Evolutionary conservation across 257 asterid genomes (phyloP), one percentile per base, ranked within the genome.

Genomic region (Vinca minor): DNA sequence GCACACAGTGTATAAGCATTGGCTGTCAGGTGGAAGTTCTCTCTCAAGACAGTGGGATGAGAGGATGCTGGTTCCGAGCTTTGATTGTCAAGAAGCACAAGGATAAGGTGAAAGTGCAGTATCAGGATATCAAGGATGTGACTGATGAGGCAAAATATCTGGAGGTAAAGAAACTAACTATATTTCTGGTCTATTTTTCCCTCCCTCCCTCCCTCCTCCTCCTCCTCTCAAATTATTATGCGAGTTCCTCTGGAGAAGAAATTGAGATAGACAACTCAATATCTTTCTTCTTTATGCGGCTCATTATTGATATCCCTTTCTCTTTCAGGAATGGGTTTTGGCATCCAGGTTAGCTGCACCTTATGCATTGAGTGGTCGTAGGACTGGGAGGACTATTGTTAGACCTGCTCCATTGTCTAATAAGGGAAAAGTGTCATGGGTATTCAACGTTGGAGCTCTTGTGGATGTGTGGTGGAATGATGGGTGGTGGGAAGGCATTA

Each of bases 401-500:
- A 77, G 96, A 62, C 96, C 97, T 42, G 63, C 66, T 7, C 79
- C 66, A 13, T 46, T 44, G 21, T 53, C 68, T 21, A 73, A 55
- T 8, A 49, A 58, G 58, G 61, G 72, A 25, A 73, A 38, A 4
- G 47, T 73, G 44, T 48, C 81, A 21, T 62, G 67, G 74, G 68
- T 17, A 4, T 35, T 76, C 31, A 79, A 73, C 68, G 70, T 80
- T 58, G 96, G 96, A 56, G 72, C 77, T 29, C 44, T 79, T 31
- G 96, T 91, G 20, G 98, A 88, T 74, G 94, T 84, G 69, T 91
- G 89, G 94, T 81, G 83, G 85, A 82, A 88, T 59, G 95, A 83
- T 70, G 98, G 94, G 23, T 91, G 98, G 96, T 91, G 98, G 98
- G 95, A 91, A 78, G 98, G 96, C 44, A 77, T 91, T 47, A 82